Base-by-base conservation (phyloP, 805 yeast species). In the Sugiyamaella smithiae region DNA sequence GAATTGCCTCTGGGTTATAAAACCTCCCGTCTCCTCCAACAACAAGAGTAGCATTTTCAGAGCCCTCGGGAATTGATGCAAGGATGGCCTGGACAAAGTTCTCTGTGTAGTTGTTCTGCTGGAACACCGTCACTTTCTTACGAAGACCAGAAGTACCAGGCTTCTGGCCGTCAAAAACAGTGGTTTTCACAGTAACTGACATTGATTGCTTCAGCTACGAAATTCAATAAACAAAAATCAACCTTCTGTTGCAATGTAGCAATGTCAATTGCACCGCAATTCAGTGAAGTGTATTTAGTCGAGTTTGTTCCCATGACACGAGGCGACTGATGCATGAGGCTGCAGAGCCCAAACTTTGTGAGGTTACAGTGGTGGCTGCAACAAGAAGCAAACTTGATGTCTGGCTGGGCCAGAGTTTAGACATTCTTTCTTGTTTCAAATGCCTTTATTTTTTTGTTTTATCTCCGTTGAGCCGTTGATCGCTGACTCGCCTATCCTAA, bases 61-160 rank as follows among this genome's bases (percentile, higher is more conserved):
- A 70, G 24, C 97, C 97, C 67, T 91, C 96, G 17, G 98, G 98
- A 58, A 91, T 90, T 31, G 97, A 80, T 49, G 80, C 80, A 48
- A 90, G 67, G 51, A 88, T 78, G 5, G 97, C 79, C 68, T 91
- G 99, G 57, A 93, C 78, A 71, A 91, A 91, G 73, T 93, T 91
- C 67, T 91, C 98, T 1, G 96, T 85, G 71, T 91, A 91, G 66
- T 88, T 72, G 9, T 75, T 72, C 60, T 81, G 82, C 69, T 88
- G 80, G 72, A 91, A 91, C 22, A 88, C 90, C 20, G 74, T 76
- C 38, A 91, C 96, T 71, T 85, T 89, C 75, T 91, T 91, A 63
- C 99, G 80, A 43, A 91, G 80, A 20, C 99, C 99, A 5, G 98
- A 91, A 19, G 99, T 91, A 31, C 99, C 99, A 9, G 99, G 98